Conservation (phyloP, 2,329 filamentous ascomycete species). For the Alternaria sp. region DNA sequence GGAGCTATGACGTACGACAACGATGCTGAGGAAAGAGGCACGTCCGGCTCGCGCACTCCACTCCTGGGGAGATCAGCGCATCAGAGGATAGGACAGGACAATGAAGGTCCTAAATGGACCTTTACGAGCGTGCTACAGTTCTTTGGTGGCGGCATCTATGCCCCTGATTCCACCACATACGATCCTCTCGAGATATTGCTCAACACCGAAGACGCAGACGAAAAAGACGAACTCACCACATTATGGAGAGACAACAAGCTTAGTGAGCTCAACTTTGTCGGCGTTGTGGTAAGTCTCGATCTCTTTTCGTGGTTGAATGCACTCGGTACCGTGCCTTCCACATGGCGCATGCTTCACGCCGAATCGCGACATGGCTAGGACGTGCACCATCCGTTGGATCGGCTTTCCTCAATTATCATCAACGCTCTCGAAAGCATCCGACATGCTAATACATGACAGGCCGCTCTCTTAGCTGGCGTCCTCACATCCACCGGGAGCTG, state of each 20-base stretch:
- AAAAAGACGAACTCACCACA: constrained; percentile 47
- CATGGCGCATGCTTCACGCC: neutral
- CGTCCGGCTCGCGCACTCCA: constrained; percentile 28
- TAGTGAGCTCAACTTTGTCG: constrained; percentile 52
- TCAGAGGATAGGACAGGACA: neutral
- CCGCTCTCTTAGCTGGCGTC: constrained; percentile 49
- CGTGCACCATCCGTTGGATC: too few species aligned
- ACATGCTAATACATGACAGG: constrained; percentile 21
- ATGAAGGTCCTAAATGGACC: constrained; percentile 8
- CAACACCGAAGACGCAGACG: constrained; percentile 40
- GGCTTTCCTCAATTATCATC: too few species aligned
- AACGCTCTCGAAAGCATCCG: neutral
- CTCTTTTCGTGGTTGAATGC: neutral
- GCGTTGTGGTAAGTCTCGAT: constrained; percentile 46
- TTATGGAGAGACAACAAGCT: constrained; percentile 51
- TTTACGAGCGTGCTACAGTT: constrained; percentile 31
- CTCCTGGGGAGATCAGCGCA: constrained; percentile 26
- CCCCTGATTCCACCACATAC: constrained; percentile 43
- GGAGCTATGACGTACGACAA: constrained; percentile 26
- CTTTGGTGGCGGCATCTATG: constrained; percentile 43
- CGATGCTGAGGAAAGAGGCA: constrained; percentile 26
- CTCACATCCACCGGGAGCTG: constrained; percentile 54
- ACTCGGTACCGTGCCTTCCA: neutral
- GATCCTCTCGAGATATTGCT: constrained; percentile 49
- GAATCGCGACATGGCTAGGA: neutral